phyloP scores from a whole-genome alignment of 1,284 basidiomycete species.

The Bondarzewia mesenterica region DNA sequence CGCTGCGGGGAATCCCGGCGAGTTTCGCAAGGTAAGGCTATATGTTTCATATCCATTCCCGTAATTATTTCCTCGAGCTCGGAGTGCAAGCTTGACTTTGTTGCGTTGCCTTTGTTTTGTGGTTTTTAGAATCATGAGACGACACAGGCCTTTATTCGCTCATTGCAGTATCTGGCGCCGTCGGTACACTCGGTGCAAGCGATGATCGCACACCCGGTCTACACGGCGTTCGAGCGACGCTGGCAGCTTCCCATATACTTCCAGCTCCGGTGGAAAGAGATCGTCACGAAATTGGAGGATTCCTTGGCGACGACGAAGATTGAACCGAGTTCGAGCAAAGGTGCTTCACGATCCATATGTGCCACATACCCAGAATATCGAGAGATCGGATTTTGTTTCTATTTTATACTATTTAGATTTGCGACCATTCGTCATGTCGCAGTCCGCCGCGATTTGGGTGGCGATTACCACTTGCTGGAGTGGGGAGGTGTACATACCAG shows the following conservation, averaged over 20 bases:
- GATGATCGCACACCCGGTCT: slow-evolving; percentile 69
- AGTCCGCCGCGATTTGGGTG: slow-evolving; percentile 63
- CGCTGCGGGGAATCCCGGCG: slow-evolving; percentile 82
- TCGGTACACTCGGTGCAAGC: slow-evolving; percentile 60
- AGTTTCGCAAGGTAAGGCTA: slow-evolving; percentile 72
- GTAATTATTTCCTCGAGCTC: background rate
- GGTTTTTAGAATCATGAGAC: slow-evolving; percentile 74
- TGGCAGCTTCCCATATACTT: slow-evolving; percentile 98
- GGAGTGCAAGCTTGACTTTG: background rate
- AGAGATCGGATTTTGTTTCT: background rate
- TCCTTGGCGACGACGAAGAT: slow-evolving; percentile 39
- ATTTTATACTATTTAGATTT: slow-evolving; percentile 9
- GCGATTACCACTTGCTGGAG: slow-evolving; percentile 81
- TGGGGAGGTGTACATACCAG: slow-evolving; percentile 74
- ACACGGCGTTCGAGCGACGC: slow-evolving; percentile 67
- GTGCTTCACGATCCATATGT: slow-evolving; percentile 18
- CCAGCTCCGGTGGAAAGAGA: slow-evolving; percentile 96
- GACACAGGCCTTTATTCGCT: slow-evolving; percentile 79
- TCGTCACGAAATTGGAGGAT: slow-evolving; percentile 71
- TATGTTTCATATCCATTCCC: background rate
- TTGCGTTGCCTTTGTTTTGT: too few relatives aligned
- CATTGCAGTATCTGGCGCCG: slow-evolving; percentile 78
- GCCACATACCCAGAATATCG: background rate
- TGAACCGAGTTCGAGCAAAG: slow-evolving; percentile 31
- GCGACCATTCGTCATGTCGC: slow-evolving; percentile 44